Evolutionary conservation across 345 rosid genomes (phyloP).

Genomic region (Hirschfeldia incana): DNA sequence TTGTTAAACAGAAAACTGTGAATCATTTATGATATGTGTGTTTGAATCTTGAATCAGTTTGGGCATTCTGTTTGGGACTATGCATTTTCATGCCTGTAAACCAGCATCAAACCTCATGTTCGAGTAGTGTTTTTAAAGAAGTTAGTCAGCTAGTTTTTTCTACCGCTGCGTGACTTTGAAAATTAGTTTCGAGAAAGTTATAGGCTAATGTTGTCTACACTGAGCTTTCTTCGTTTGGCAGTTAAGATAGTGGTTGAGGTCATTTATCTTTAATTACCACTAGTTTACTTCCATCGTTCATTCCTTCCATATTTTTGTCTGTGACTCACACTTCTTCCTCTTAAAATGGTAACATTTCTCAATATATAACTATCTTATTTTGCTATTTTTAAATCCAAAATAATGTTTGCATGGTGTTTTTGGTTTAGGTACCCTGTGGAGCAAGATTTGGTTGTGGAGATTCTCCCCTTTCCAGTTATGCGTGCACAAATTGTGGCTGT

Average conservation of each 20-base stretch:
- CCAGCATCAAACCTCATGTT: neutral
- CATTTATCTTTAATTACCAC: neutral
- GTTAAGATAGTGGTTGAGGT: neutral
- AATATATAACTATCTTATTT: neutral
- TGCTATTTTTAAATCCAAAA: neutral
- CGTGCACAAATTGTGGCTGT: neutral
- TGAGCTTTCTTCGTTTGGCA: slow-evolving; percentile 1
- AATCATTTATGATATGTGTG: too few species aligned
- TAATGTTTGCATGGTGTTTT: neutral
- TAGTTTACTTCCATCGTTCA: neutral
- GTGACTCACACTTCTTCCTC: neutral
- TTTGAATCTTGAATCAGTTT: too few species aligned
- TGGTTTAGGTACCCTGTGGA: neutral
- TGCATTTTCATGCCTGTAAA: too few species aligned
- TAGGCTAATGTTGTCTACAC: neutral
- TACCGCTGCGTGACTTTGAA: neutral
- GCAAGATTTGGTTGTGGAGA: neutral
- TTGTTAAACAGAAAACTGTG: too few species aligned
- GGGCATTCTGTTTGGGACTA: too few species aligned
- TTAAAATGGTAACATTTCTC: neutral
- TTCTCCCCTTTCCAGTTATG: neutral
- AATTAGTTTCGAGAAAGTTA: neutral
- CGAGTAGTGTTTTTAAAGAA: neutral
- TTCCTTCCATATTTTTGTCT: neutral
- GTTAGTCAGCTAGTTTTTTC: neutral